Conservation (phyloP, 2,329 filamentous ascomycete genomes). For the Penicillium sp. region DNA sequence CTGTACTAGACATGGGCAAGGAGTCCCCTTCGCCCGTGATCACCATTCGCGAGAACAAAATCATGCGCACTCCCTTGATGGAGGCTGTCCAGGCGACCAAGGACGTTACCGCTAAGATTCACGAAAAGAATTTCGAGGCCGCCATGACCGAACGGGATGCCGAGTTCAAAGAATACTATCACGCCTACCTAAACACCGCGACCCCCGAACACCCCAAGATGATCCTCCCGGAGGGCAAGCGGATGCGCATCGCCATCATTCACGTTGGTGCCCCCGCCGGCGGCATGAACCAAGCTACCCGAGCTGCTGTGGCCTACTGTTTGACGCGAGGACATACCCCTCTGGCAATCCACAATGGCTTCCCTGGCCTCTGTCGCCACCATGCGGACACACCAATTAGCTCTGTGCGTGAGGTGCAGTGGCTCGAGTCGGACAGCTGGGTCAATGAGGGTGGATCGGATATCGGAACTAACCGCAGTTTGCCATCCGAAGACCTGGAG, state of each 20-base stretch:
- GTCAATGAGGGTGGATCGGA: constrained; percentile 95
- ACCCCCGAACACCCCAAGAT: constrained; percentile 67
- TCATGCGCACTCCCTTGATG: constrained; percentile 81
- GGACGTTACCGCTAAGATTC: constrained; percentile 73
- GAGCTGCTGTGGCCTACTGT: constrained; percentile 89
- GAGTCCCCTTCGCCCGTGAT: constrained; percentile 91
- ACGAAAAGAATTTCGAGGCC: constrained; percentile 74
- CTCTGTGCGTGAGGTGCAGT: constrained; percentile 77
- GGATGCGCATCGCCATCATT: constrained; percentile 90
- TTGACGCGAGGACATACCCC: constrained; percentile 86
- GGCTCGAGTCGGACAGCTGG: constrained; percentile 94
- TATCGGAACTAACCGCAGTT: constrained; percentile 92
- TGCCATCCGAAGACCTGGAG: constrained; percentile 81
- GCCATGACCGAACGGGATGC: constrained; percentile 86
- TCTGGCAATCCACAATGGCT: constrained; percentile 91
- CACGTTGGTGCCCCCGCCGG: constrained; percentile 94
- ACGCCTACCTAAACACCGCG: constrained; percentile 85
- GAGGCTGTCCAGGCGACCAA: constrained; percentile 83
- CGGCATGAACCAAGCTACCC: constrained; percentile 95
- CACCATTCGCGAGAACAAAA: constrained; percentile 96
- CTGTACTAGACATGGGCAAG: constrained; percentile 81
- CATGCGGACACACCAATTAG: constrained; percentile 76
- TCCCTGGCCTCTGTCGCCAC: constrained; percentile 86
- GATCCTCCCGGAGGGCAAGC: constrained; percentile 65
- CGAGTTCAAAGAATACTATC: constrained; percentile 89